These are phyloP conservation scores for Aspergillus floridensis DNA, from an alignment of 2,329 filamentous ascomycete genomes.

Conservation along the genomic window DNA sequence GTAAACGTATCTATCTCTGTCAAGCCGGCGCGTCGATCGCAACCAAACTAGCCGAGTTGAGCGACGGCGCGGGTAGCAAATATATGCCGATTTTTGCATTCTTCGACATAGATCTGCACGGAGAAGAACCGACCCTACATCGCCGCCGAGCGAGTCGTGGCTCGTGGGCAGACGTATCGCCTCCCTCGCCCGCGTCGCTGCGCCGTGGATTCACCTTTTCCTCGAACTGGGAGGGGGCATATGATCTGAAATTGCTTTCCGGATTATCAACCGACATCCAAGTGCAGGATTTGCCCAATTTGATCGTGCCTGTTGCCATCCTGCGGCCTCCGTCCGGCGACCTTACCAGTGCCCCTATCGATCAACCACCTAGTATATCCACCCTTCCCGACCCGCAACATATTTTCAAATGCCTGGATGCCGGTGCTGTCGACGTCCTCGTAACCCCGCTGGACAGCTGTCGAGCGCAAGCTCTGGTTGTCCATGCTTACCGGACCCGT, in stretches of 20 bases:
- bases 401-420: conserved; percentile 73
- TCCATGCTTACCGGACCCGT: conserved; percentile 80
- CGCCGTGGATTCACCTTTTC: conserved; percentile 44
- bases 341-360: conserved; percentile 15
- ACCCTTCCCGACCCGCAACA: conserved; percentile 50
- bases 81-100: conserved; percentile 56
- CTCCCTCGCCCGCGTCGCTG: conserved; percentile 32
- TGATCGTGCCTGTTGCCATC: conserved; percentile 51
- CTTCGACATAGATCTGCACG: conserved; percentile 49
- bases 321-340: conserved; percentile 32
- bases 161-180: conserved; percentile 30
- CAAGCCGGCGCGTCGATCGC: conserved; percentile 53
- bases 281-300: conserved; percentile 48
- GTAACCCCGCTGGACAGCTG: conserved; percentile 73
- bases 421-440: conserved; percentile 83
- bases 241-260: conserved; percentile 49
- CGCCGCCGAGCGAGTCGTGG: conserved; percentile 31
- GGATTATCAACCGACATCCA: conserved; percentile 51
- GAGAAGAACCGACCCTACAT: conserved; percentile 37
- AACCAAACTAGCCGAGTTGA: conserved; percentile 52
- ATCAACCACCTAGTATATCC: conserved; percentile 24
- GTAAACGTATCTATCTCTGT: conserved; percentile 57
- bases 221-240: conserved; percentile 46
- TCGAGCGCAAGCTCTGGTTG: conserved; percentile 70
- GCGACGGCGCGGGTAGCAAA: conserved; percentile 44